phyloP scores from a whole-genome alignment of 495 filamentous ascomycete genomes.

The Aspergillus coremiiformis region DNA sequence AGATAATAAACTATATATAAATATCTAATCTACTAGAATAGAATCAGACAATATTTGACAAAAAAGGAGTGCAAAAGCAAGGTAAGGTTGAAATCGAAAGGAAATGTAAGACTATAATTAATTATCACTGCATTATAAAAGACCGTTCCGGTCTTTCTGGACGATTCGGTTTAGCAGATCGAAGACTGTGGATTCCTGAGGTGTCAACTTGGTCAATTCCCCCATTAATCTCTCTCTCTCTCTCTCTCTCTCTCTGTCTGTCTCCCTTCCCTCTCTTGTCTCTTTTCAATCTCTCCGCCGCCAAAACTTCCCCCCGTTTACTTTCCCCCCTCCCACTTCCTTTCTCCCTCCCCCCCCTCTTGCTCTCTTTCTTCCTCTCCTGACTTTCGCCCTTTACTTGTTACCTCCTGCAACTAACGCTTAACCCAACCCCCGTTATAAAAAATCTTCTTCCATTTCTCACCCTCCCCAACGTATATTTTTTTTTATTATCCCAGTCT shows the following conservation, averaged over 20 bases:
- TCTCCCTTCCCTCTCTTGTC: conserved; percentile 19
- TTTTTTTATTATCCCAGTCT: not conserved
- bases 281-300: conserved; percentile 19
- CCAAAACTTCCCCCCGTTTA: conserved; percentile 17
- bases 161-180: not conserved
- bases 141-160: not conserved
- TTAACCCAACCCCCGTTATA: not conserved
- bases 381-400: not conserved
- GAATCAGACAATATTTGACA: not conserved
- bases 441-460: not conserved
- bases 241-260: conserved; percentile 23
- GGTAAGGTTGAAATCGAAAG: too few relatives aligned
- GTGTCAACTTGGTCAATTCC: not conserved
- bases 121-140: too few relatives aligned
- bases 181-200: not conserved
- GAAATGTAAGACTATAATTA: too few relatives aligned
- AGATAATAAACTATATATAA: too few relatives aligned
- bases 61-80: not conserved
- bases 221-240: conserved; percentile 17
- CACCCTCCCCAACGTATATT: not conserved
- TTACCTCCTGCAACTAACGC: not conserved
- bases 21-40: too few relatives aligned
- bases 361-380: conserved; percentile 6
- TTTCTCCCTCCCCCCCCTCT: conserved; percentile 14
- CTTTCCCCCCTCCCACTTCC: conserved; percentile 5